Percentiles rank a stretch among this genome's conserved stretches.
These are phyloP conservation scores for Botrytis hyacinthi DNA, from an alignment of 2,329 filamentous ascomycete genomes.

Conservation along the genomic window DNA sequence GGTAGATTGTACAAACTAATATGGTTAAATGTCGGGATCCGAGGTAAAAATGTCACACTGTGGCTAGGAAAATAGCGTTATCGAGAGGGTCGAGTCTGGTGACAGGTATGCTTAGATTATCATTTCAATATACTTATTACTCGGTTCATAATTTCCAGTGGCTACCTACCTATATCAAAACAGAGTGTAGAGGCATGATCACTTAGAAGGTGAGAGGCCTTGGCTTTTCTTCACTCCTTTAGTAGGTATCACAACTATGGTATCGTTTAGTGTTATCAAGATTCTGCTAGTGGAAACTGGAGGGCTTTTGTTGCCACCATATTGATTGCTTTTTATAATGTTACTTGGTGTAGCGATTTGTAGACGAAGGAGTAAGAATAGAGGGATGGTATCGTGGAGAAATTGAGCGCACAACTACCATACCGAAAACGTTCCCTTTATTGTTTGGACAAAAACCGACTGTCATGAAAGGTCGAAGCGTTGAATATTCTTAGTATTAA, in stretches of 20 bases:
- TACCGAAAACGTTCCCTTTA: background rate
- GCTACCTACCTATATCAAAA: too few species aligned
- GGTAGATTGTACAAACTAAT: too few species aligned
- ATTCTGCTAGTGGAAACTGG: background rate
- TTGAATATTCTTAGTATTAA: background rate
- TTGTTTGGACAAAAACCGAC: rapidly evolving
- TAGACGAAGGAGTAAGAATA: background rate
- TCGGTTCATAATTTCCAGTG: too few species aligned
- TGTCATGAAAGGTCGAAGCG: rapidly evolving
- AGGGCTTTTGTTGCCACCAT: background rate
- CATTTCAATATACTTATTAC: too few species aligned
- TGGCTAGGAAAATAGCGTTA: background rate
- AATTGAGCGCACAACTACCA: background rate
- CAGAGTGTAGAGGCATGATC: background rate
- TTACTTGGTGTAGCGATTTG: background rate
- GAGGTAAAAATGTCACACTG: background rate
- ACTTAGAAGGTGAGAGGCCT: background rate
- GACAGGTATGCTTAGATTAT: background rate
- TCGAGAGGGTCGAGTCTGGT: background rate
- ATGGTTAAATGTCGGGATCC: too few species aligned
- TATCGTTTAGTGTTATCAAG: background rate
- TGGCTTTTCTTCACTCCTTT: background rate
- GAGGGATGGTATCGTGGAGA: background rate
- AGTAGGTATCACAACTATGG: rapidly evolving
- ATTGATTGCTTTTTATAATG: rapidly evolving